Evolutionary conservation across 2,329 filamentous ascomycete genomes (phyloP).

Genomic region (Nemania sp.): DNA sequence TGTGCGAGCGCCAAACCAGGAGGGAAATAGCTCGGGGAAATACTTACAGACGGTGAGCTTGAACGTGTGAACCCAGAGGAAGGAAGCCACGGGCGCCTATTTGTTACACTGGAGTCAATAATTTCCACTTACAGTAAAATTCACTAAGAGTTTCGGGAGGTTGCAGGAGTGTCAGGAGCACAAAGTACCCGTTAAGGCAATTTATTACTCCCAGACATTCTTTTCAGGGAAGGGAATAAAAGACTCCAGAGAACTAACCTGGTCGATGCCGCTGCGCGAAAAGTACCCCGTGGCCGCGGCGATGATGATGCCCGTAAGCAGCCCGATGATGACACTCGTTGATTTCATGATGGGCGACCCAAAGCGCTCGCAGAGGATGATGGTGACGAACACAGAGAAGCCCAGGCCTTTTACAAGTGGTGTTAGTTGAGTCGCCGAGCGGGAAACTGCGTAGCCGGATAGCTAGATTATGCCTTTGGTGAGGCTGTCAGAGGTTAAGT

Average conservation of each 20-base stretch:
- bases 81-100: conserved; percentile 77
- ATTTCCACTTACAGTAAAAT: too few species aligned
- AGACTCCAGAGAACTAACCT: conserved; percentile 38
- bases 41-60: conserved; percentile 75
- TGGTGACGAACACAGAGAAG: conserved; percentile 82
- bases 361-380: conserved; percentile 84
- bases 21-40: too few species aligned
- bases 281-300: conserved; percentile 84
- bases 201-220: too few species aligned
- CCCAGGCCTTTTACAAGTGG: conserved; percentile 64
- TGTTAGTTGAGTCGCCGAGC: conserved; percentile 1
- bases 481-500: neutral
- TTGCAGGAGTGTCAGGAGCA: too few species aligned
- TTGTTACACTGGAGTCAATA: too few species aligned
- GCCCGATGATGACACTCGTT: conserved; percentile 78
- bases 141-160: too few species aligned
- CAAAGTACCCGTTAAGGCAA: too few species aligned
- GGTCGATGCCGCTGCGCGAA: conserved; percentile 76
- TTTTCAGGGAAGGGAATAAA: too few species aligned
- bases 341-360: conserved; percentile 88
- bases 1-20: too few species aligned
- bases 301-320: conserved; percentile 82
- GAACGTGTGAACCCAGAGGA: conserved; percentile 85
- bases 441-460: neutral
- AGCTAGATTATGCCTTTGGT: neutral